A percentile compares a stretch with the other conserved stretches of the same genome.
Conservation (phyloP, 2,329 filamentous ascomycete genomes). For the Xylaria sp. region DNA sequence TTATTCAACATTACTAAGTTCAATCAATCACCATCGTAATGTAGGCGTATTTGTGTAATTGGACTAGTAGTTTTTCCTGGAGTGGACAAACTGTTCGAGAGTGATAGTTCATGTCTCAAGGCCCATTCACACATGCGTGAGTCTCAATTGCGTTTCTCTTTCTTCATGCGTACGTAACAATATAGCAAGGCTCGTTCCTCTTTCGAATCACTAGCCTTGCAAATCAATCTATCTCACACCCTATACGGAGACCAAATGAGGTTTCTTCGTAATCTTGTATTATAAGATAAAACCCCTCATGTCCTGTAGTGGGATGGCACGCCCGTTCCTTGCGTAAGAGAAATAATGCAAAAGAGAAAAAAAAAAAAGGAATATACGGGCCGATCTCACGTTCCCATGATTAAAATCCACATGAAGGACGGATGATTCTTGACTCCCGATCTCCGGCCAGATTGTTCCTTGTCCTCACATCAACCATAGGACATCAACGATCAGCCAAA, state of each 20-base stretch:
- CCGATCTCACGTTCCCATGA: slow-evolving; percentile 2
- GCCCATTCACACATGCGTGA: not conserved
- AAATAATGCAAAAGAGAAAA: no score
- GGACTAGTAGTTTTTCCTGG: not conserved
- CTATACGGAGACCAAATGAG: not conserved
- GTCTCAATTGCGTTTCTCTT: not conserved
- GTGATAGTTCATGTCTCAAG: no score
- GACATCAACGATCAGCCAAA: not conserved
- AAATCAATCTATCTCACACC: not conserved
- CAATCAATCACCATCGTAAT: not conserved
- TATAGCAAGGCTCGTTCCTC: not conserved
- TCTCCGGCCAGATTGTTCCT: no score
- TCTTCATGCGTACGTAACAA: not conserved
- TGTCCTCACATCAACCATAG: not conserved
- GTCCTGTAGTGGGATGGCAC: not conserved
- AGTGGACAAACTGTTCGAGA: no score
- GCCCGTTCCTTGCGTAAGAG: not conserved
- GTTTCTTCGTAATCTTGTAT: slow-evolving; percentile 1
- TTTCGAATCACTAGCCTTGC: not conserved
- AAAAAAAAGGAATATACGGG: not conserved
- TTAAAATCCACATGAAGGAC: slow-evolving; percentile 5
- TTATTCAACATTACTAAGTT: not conserved
- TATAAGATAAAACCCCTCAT: not conserved
- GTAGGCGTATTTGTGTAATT: not conserved
- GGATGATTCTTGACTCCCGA: not conserved